Base-by-base conservation (phyloP, 1,284 basidiomycete species). In the Coniophora puteana region DNA sequence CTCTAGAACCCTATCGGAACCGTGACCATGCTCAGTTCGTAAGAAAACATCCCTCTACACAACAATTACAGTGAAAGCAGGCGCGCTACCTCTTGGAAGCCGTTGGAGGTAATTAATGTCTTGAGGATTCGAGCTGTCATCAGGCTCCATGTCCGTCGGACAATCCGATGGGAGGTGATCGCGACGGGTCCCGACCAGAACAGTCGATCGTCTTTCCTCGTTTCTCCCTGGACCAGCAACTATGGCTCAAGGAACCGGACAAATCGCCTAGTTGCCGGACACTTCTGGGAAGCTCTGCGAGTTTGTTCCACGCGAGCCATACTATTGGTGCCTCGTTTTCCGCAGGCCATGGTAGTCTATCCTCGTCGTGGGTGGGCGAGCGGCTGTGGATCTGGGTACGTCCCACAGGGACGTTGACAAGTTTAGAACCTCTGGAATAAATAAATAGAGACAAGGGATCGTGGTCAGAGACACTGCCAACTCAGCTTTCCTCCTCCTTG, bases 381-480 rank as follows among this genome's bases (percentile, higher is more conserved):
- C 20, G 8, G 33, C 33, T 35, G 33, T 10, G 33, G 23, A 35
- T 16, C 33, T 35, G 23, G n/a, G n/a, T 13, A 13, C 16, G 23
- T 35, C 33, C 23, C 33, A 35, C 33, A 35, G 33, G 17, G 16
- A 8, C 21, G n/a, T 45, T 35, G 46, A 44, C 44, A 26, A 14
- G 33, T 54, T 47, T 44, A 27, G 45, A 29, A 21, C 23, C 32
- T 6, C 33, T 37, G 33, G 28, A 42, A 11, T 24, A 37, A 45
- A 60, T 63, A 58, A 62, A 58, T 50, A 48, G 44, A 35, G 25
- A 13, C 10, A 4, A 11, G 14, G 21, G 18, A 18, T 24, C 12
- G 18, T 11, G 36, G 10, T n/a, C n/a, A n/a, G n/a, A n/a, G n/a
- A n/a, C n/a, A n/a, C n/a, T n/a, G n/a, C n/a, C n/a, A n/a, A n/a